Percentiles rank a stretch among this genome's conserved stretches.
phyloP scores from a whole-genome alignment of 2,329 filamentous ascomycete species.

The Aspergillus clavatus region DNA sequence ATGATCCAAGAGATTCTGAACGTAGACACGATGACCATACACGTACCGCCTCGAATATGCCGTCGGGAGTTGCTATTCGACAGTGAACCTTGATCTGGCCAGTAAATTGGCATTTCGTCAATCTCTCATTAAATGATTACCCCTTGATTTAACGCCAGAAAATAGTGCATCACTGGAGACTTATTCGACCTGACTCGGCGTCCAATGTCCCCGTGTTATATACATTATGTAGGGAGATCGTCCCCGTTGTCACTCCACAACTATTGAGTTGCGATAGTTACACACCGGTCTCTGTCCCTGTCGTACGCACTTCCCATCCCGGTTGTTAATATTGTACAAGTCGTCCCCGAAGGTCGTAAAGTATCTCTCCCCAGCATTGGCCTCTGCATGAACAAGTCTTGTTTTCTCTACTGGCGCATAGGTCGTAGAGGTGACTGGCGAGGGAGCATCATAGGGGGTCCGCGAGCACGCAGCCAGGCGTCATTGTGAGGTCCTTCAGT shows the following conservation, averaged over 20 bases:
- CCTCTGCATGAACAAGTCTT: neutral
- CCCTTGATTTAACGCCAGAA: slow-evolving; percentile 13
- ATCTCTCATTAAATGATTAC: slow-evolving; percentile 18
- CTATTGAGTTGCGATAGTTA: slow-evolving; percentile 3
- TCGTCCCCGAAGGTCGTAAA: slow-evolving; percentile 8
- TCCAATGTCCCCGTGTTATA: slow-evolving; percentile 11
- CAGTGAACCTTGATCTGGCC: slow-evolving; percentile 8
- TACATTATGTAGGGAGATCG: slow-evolving; percentile 13
- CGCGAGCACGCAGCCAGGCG: slow-evolving; percentile 68
- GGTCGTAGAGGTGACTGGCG: slow-evolving; percentile 36
- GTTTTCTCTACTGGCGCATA: slow-evolving; percentile 26
- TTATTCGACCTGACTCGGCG: slow-evolving; percentile 4
- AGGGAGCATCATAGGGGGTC: slow-evolving; percentile 66
- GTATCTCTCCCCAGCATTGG: slow-evolving; percentile 1
- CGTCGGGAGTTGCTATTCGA: too few relatives aligned
- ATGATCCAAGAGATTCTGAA: too few relatives aligned
- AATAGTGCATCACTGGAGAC: slow-evolving; percentile 10
- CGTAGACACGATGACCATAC: too few relatives aligned
- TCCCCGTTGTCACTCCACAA: slow-evolving; percentile 1
- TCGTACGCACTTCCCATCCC: slow-evolving; percentile 3
- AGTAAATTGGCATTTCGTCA: slow-evolving; percentile 10
- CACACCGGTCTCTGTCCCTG: slow-evolving; percentile 3
- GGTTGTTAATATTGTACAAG: slow-evolving; percentile 31
- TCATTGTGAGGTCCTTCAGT: slow-evolving; percentile 77
- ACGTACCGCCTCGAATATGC: too few relatives aligned